A percentile compares a stretch with the other conserved stretches of the same genome.
These are phyloP conservation scores for Malassezia vespertilionis DNA, from an alignment of 1,284 basidiomycete species.

Conservation along the genomic window DNA sequence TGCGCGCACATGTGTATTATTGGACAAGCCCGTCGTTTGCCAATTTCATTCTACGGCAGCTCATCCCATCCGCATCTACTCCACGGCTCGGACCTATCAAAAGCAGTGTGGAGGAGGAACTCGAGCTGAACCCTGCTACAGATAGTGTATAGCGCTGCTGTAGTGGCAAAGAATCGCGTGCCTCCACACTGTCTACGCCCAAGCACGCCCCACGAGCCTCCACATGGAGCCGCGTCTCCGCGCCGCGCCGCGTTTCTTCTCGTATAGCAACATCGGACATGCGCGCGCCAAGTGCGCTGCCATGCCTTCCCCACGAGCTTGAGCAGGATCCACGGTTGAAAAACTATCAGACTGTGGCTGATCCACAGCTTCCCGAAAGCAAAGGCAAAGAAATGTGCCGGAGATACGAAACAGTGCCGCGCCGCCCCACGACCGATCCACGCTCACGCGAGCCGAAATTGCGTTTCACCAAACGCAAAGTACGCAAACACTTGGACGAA, in stretches of 20 bases:
- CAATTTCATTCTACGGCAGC: conserved; percentile 36
- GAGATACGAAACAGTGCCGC: conserved; percentile 8
- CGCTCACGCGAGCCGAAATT: conserved; percentile 3
- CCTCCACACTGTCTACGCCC: conserved; percentile 1
- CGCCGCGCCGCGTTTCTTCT: neutral
- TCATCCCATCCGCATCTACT: conserved; percentile 26
- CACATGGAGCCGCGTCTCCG: neutral
- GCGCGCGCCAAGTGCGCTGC: neutral
- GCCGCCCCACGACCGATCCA: conserved; percentile 3
- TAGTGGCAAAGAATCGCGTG: neutral
- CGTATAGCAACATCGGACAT: neutral
- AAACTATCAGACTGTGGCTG: conserved; percentile 12
- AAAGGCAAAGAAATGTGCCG: conserved; percentile 10
- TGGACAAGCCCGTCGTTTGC: conserved; percentile 35
- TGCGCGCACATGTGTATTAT: conserved; percentile 38
- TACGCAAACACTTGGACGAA: conserved; percentile 4
- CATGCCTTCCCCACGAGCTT: conserved; percentile 5
- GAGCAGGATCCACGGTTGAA: neutral
- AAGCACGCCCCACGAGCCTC: no score
- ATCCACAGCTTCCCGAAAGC: conserved; percentile 5
- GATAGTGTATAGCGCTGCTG: conserved; percentile 15
- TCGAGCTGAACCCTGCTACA: conserved; percentile 10
- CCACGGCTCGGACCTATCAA: no score
- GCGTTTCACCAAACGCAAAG: neutral
- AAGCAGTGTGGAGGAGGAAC: neutral